phyloP scores from a whole-genome alignment of 345 rosid genomes.

The Populus euphratica region DNA sequence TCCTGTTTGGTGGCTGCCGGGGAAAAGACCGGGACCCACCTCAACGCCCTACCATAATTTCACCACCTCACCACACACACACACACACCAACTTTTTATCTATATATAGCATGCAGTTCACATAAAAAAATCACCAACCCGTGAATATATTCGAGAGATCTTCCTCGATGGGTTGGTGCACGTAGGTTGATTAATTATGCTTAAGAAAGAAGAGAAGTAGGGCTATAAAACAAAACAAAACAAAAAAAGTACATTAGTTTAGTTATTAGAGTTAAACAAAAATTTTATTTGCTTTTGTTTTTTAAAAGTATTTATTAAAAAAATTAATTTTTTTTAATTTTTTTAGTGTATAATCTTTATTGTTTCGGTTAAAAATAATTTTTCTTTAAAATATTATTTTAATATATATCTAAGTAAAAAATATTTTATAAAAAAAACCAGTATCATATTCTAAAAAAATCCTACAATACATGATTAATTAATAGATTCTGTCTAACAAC shows the following conservation, averaged over 20 bases:
- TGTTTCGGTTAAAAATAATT: too few species aligned
- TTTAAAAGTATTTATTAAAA: too few species aligned
- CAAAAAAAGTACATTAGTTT: not conserved
- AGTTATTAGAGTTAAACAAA: not conserved
- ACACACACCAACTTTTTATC: too few species aligned
- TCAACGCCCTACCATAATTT: conserved; percentile 19
- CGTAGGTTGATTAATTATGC: conserved; percentile 10
- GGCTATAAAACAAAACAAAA: not conserved
- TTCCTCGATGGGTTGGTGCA: not conserved
- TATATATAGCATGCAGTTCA: too few species aligned
- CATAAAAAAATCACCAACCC: not conserved
- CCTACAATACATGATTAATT: not conserved
- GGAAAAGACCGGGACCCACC: conserved; percentile 22
- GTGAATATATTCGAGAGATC: conserved; percentile 1
- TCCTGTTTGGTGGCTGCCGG: conserved; percentile 48
- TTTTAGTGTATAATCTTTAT: too few species aligned
- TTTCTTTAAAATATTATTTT: too few species aligned
- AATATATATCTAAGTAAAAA: too few species aligned
- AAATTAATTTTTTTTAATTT: too few species aligned
- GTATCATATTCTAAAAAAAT: accelerated
- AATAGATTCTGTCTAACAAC: conserved; percentile 23
- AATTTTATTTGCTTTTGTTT: accelerated
- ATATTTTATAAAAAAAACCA: too few species aligned
- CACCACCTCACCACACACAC: conserved; percentile 14
- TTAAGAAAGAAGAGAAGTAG: not conserved